Conservation (phyloP, 495 filamentous ascomycete genomes). For the Penicillium maclennaniae region DNA sequence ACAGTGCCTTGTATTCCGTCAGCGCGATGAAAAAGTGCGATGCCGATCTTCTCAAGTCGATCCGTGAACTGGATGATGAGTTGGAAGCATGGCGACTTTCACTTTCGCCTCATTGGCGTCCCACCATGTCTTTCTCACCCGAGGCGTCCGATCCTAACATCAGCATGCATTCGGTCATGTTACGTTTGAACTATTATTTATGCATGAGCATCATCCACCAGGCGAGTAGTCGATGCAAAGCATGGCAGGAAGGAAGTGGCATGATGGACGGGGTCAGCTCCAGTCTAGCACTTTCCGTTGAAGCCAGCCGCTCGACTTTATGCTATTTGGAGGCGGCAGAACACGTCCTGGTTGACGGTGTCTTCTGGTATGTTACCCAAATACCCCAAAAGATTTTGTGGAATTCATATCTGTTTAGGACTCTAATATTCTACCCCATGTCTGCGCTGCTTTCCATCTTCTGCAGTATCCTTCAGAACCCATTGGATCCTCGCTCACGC, state of each 20-base stretch:
- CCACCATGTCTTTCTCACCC: conserved; percentile 39
- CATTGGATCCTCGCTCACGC: conserved; percentile 40
- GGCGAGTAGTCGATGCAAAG: conserved; percentile 45
- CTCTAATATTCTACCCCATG: conserved; percentile 50
- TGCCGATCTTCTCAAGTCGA: conserved; percentile 49
- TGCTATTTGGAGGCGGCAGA: conserved; percentile 41
- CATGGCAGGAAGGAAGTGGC: conserved; percentile 34
- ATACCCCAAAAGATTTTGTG: background rate
- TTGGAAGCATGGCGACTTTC: conserved; percentile 49
- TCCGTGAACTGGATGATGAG: conserved; percentile 50
- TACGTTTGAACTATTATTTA: conserved; percentile 50
- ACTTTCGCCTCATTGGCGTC: conserved; percentile 39
- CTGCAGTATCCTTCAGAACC: conserved; percentile 48
- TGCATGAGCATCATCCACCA: conserved; percentile 51
- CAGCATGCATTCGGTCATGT: conserved; percentile 42
- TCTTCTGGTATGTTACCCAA: conserved; percentile 43
- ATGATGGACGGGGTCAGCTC: conserved; percentile 46
- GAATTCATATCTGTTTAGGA: conserved; percentile 21
- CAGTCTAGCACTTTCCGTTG: conserved; percentile 47
- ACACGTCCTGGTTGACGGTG: conserved; percentile 38
- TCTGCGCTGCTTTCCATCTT: conserved; percentile 49
- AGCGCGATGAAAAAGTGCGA: conserved; percentile 45
- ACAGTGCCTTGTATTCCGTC: conserved; percentile 46
- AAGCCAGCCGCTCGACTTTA: conserved; percentile 50
- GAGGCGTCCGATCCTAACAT: conserved; percentile 34